These are phyloP conservation scores for Hamamelis virginiana DNA, from an alignment of 164 flowering plant genomes.

Conservation along the genomic window DNA sequence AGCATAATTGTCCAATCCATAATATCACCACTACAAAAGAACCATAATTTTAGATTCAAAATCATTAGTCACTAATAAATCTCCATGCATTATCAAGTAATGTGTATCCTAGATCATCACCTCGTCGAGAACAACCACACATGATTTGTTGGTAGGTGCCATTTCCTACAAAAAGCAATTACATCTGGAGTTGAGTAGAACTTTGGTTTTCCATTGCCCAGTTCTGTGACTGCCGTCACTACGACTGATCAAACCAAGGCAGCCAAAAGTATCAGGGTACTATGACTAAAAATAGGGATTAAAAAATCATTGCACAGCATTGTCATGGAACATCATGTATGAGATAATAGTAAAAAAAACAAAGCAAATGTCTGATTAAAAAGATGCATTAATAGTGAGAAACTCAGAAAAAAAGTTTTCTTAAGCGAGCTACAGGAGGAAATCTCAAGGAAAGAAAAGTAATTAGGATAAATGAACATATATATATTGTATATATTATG, in stretches of 20 bases:
- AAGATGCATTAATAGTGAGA: not conserved
- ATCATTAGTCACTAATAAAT: not conserved
- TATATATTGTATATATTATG: no score
- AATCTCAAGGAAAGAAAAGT: no score
- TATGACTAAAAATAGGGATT: no score
- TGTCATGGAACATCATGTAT: not conserved
- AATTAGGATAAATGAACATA: no score
- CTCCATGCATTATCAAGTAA: not conserved
- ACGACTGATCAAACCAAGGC: slow-evolving; percentile 58
- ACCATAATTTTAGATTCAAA: not conserved
- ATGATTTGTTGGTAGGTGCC: slow-evolving; percentile 96
- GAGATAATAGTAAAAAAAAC: not conserved
- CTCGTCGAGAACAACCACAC: slow-evolving; percentile 94
- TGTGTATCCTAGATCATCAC: slow-evolving; percentile 32
- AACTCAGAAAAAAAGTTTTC: not conserved
- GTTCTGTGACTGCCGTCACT: slow-evolving; percentile 93
- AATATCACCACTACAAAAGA: no score
- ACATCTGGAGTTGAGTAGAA: slow-evolving; percentile 92
- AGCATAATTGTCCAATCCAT: no score
- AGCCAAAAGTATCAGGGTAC: slow-evolving; percentile 4
- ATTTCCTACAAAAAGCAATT: slow-evolving; percentile 87
- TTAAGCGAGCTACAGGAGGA: no score
- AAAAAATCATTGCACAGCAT: not conserved
- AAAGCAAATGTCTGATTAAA: not conserved
- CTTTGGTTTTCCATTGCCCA: slow-evolving; percentile 86